phyloP scores from a whole-genome alignment of 768 basidiomycete genomes.

The Cystobasidium tubakii region DNA sequence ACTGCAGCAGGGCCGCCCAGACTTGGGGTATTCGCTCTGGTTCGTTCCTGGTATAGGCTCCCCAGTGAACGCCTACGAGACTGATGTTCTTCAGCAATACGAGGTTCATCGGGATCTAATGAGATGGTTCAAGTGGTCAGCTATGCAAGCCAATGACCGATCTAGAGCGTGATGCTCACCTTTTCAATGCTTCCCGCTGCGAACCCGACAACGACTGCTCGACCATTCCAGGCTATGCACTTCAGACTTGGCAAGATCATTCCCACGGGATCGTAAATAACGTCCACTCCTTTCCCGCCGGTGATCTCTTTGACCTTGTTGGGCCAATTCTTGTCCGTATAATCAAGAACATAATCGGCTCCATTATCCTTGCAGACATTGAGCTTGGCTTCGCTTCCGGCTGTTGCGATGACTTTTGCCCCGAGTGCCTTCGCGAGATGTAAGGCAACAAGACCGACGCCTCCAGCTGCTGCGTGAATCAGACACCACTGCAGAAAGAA shows the following conservation, averaged over 20 bases:
- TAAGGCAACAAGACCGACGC: conserved; percentile 81
- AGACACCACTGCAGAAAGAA: conserved; percentile 63
- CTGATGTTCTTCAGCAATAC: conserved; percentile 80
- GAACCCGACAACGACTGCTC: conserved; percentile 88
- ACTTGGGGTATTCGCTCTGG: conserved; percentile 60
- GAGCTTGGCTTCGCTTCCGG: conserved; percentile 70
- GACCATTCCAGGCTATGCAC: conserved; percentile 50
- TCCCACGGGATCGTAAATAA: conserved; percentile 76
- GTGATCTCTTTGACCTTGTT: conserved; percentile 80
- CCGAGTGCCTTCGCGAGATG: conserved; percentile 90
- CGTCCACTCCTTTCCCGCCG: conserved; percentile 67
- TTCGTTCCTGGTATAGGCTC: conserved; percentile 55
- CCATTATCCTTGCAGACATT: conserved; percentile 67
- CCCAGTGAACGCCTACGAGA: conserved; percentile 76
- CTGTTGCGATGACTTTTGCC: conserved; percentile 90
- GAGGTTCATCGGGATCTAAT: conserved; percentile 67
- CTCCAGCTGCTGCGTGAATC: conserved; percentile 91
- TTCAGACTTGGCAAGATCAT: conserved; percentile 59
- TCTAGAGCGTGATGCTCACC: conserved; percentile 55
- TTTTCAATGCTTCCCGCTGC: conserved; percentile 79
- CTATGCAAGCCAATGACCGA: neutral
- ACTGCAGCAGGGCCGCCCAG: conserved; percentile 65
- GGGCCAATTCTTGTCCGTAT: conserved; percentile 67
- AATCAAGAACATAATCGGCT: conserved; percentile 77
- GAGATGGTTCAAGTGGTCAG: neutral